Evolutionary conservation across 2,329 filamentous ascomycete species (phyloP).

Genomic region (Madurella fahalii): DNA sequence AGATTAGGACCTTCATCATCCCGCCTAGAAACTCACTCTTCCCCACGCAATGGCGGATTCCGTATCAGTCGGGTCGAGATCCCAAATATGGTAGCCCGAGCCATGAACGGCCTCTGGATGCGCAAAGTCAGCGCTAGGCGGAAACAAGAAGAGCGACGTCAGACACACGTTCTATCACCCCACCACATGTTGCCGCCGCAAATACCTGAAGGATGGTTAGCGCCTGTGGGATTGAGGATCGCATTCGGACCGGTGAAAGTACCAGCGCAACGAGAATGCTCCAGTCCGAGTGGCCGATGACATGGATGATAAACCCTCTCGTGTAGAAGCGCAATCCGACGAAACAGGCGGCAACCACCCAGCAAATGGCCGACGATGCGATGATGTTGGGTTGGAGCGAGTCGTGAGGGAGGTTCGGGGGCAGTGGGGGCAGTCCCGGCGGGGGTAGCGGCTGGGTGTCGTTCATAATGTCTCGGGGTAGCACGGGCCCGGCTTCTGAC

Average conservation of each 20-base stretch:
- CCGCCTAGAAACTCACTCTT: constrained; percentile 14
- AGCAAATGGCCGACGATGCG: constrained; percentile 23
- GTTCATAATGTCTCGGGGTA: constrained; percentile 8
- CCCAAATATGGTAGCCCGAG: constrained; percentile 24
- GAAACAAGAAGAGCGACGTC: not conserved
- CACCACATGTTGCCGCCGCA: constrained; percentile 23
- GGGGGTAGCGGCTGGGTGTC: constrained; percentile 2
- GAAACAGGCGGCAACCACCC: constrained; percentile 31
- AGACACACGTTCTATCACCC: constrained; percentile 23
- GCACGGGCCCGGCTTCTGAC: not conserved
- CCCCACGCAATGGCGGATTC: constrained; percentile 14
- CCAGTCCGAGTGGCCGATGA: constrained; percentile 36
- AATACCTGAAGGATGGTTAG: constrained; percentile 21
- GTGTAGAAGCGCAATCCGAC: constrained; percentile 37
- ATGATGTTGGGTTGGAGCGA: constrained; percentile 24
- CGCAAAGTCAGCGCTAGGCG: not conserved
- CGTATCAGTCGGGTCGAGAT: constrained; percentile 19
- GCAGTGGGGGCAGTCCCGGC: not conserved
- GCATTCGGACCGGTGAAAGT: not conserved
- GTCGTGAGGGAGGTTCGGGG: constrained; percentile 20
- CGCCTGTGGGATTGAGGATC: not conserved
- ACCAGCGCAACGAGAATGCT: constrained; percentile 33
- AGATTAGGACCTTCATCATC: not conserved
- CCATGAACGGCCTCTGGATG: constrained; percentile 20
- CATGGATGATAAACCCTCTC: constrained; percentile 33